Evolutionary conservation across 2,329 filamentous ascomycete species (phyloP), one percentile per base, ranked within the genome.

Genomic region (Thyridium curvatum): DNA sequence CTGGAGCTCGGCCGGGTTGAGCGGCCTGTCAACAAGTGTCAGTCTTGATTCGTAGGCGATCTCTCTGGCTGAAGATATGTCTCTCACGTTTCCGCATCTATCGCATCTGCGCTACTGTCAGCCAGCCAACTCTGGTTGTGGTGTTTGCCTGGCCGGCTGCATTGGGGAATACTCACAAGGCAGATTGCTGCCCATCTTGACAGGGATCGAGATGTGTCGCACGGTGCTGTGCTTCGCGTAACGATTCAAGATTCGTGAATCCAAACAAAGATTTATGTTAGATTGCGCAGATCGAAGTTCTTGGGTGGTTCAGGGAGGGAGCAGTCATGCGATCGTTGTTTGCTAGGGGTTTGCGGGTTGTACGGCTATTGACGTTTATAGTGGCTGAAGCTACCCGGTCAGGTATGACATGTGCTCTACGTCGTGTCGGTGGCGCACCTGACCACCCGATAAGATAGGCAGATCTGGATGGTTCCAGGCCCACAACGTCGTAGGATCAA

Each of bases 1-100:
- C 62, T 90, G 82, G 44, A 98, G 83, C 66, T 98, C 93, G 37
- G 87, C 85, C 41, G 87, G 80, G 66, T 93, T 94, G 46, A 98
- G 77, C 50, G 93, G 86, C 59, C 88, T 93, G 52, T 39, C 12
- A 18, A 41, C 50, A 30, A 32, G 16, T 28, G 41, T 12, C 13
- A 46, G 44, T 50, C 40, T 39, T 40, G 32, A 12, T 30, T 17
- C 13, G 36, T 16, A 12, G 15, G 32, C n/a, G 21, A 10, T 26
- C 6, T 26, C 10, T 10, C 10, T 26, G 21, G 10, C 6, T 26
- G 21, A 6, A 10, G 21, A 10, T 26, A 26, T 6, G 21, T 30
- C 15, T 29, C 73, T 55, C 56, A 91, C 86, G 86, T 95, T 72
- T 98, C 93, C 54, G 93, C 93, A 68, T 98, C 93, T 51, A 94